Evolutionary conservation across 1,284 basidiomycete species (phyloP), one percentile per base, ranked within the genome.

Genomic region (Megacollybia platyphylla): DNA sequence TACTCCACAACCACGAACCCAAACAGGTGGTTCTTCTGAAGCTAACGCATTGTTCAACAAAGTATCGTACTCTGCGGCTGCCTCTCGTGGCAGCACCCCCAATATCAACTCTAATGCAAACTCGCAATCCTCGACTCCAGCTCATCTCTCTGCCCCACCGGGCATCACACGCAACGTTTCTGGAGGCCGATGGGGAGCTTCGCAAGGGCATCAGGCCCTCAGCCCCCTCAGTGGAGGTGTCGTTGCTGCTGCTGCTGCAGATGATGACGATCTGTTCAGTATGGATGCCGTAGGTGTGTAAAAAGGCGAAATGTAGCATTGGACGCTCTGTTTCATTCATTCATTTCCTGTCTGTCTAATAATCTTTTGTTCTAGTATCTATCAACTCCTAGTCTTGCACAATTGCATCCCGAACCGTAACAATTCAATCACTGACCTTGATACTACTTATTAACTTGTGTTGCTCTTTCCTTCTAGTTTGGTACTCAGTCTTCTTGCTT

Each of bases 231-330:
- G 73, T 51, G 63, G 71, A 43, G 76, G 77, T 4, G 70, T 72
- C 44, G 57, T 70, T 28, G 73, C 68, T 17, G 67, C 20, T 17
- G 67, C 20, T 24, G 64, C 36, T 26, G 73, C 74, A 49, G 74
- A 81, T 48, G 79, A 82, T 51, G 76, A 77, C 49, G 74, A 75
- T 40, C 57, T 84, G 52, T 83, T 83, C 54, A 66, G 65, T 51
- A 77, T 84, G 76, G 79, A 83, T 49, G 67, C 20, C 20, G 20
- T 4, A 24, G 20, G 20, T 5, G 20, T 24, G 20, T 24, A 24
- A 24, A 24, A 24, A 24, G 20, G 20, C 20, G 20, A 24, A 24
- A 1, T 24, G 20, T 24, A 24, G 20, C 5, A 24, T 24, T 5
- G 20, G 20, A 24, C 20, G 20, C 5, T 24, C 20, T 24, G 20